A percentile compares a stretch with the other conserved stretches of the same genome.
These are phyloP conservation scores for Aspergillus ruber DNA, from an alignment of 2,329 filamentous ascomycete genomes.

Conservation along the genomic window DNA sequence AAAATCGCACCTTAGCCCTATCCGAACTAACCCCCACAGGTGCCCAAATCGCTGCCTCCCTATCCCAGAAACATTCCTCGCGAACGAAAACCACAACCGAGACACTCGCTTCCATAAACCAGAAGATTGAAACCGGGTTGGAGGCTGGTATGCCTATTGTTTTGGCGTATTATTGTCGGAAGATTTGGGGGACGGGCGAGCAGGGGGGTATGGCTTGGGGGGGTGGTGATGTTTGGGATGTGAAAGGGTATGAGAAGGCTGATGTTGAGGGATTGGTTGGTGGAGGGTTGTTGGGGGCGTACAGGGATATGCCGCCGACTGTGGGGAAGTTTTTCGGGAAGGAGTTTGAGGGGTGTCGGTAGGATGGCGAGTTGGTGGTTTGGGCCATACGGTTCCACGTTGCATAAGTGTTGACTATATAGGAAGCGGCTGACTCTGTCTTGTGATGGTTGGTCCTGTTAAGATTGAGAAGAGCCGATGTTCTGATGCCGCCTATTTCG, in stretches of 20 bases:
- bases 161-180: constrained; percentile 10
- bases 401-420: no score
- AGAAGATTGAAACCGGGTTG: constrained; percentile 2
- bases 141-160: not conserved
- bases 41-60: constrained; percentile 5
- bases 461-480: no score
- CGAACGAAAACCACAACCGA: not conserved
- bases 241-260: constrained; percentile 6
- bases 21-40: constrained; percentile 10
- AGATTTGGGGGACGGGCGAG: constrained; percentile 12
- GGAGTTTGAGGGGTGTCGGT: not conserved
- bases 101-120: constrained; percentile 1
- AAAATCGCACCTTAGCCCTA: constrained; percentile 6
- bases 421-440: no score
- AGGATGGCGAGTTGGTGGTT: no score
- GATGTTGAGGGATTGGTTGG: not conserved
- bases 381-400: no score
- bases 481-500: no score
- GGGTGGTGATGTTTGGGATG: constrained; percentile 14
- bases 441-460: no score
- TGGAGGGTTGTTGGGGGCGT: not conserved
- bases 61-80: constrained; percentile 1
- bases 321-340: not conserved
- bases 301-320: not conserved
- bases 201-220: constrained; percentile 1